These are phyloP conservation scores for Cyclostephanos invisitatus DNA, from an alignment of 108 stramenopile species.

Conservation along the genomic window DNA sequence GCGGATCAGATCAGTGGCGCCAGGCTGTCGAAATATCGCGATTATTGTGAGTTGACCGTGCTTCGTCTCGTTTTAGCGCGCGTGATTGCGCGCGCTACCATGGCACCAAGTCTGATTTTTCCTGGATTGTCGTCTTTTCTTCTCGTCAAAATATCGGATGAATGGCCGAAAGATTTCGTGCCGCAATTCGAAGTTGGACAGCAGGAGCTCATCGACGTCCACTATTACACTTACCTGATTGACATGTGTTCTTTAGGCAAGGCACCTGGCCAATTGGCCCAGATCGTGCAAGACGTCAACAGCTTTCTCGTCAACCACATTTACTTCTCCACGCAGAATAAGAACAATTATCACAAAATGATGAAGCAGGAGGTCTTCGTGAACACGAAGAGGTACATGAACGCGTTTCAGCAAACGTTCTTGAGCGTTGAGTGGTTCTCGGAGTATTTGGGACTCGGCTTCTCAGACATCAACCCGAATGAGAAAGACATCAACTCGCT, in stretches of 20 bases:
- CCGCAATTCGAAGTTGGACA: slow-evolving; percentile 60
- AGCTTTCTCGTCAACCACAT: slow-evolving; percentile 37
- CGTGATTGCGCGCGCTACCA: background rate
- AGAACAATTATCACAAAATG: slow-evolving; percentile 53
- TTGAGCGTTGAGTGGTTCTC: slow-evolving; percentile 47
- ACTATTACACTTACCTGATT: slow-evolving; percentile 55
- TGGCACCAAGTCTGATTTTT: background rate
- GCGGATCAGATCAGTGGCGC: slow-evolving; percentile 20
- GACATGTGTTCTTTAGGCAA: slow-evolving; percentile 52
- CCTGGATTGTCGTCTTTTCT: background rate
- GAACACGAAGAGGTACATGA: slow-evolving; percentile 39
- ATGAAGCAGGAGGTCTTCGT: slow-evolving; percentile 35
- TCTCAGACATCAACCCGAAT: slow-evolving; percentile 53
- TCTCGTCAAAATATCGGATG: background rate
- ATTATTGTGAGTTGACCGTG: slow-evolving; percentile 44
- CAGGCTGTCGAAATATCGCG: slow-evolving; percentile 44
- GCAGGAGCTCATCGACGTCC: slow-evolving; percentile 54
- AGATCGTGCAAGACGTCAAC: slow-evolving; percentile 42
- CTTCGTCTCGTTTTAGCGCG: background rate
- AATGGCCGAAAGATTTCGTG: slow-evolving; percentile 43
- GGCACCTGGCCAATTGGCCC: slow-evolving; percentile 18
- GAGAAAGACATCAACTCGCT: slow-evolving; percentile 58
- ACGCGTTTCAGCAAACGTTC: slow-evolving; percentile 38
- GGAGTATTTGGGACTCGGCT: slow-evolving; percentile 50
- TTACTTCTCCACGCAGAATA: slow-evolving; percentile 47